Evolutionary conservation across 164 flowering plant species (phyloP), one percentile per base, ranked within the genome.

Genomic region (Amborella trichopoda): DNA sequence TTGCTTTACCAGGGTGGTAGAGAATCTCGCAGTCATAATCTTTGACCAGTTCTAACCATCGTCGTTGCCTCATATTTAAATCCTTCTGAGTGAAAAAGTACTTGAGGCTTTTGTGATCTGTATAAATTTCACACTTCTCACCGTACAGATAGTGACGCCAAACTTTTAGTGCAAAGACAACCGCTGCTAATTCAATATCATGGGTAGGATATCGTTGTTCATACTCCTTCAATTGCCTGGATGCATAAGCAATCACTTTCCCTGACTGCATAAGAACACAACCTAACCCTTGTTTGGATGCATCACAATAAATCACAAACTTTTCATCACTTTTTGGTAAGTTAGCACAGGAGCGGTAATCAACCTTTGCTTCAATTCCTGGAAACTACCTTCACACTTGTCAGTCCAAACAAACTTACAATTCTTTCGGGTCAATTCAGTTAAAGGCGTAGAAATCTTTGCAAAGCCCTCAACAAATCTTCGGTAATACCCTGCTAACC

Each of bases 391-490:
- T 4, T 21, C 5, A 41, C 45, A 41, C 1, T 41, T 3, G 1
- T 21, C 22, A 6, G n/a, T 21, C 2, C 1, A 5, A 21, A 3
- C 6, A n/a, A n/a, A n/a, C n/a, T n/a, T n/a, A n/a, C n/a, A n/a
- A n/a, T 0, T 20, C 23, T 59, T 54, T 1, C 12, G 3, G 3
- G 34, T 46, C 8, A 58, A 18, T 4, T 12, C 3, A 4, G 49
- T 48, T 30, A 58, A 38, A 0, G 58, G 40, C 4, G 33, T 5
- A 5, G 57, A 32, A 3, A 57, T 46, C 1, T 30, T 14, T 1
- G 66, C 23, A 21, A 56, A 49, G 0, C 25, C 38, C 32, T 62
- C 20, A 3, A 63, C 43, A 33, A 58, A 63, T 12, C 53, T 48
- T 5, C 49, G 28, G 28, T 58, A 58, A 33, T 63, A 63, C 5